Base-by-base conservation (phyloP, 352 stramenopile species). In the Phytopythium vexans region DNA sequence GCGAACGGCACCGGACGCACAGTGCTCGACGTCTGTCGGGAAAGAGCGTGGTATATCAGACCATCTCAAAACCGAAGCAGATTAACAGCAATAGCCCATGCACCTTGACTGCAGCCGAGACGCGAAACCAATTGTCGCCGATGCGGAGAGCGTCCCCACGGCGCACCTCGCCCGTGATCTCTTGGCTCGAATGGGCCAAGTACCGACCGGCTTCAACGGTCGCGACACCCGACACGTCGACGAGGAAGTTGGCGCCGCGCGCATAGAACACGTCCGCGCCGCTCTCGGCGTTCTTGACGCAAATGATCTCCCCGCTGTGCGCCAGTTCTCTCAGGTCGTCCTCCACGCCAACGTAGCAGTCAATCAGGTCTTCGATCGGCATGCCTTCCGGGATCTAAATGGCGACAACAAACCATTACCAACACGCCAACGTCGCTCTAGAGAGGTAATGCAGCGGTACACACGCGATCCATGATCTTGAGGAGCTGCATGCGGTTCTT, bases 111-210 rank as follows among this genome's bases (percentile, higher is more conserved):
- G 82, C 84, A 35, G 81, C 80, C 3, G 84, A 94, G 0, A 92
- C 78, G 15, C 84, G 84, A 9, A 88, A 81, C 84, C 84, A 94
- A 16, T 92, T 79, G 52, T 94, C 82, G 5, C 84, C 84, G 50
- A 94, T 38, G 11, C 73, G 71, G 33, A 92, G 70, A 7, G 82
- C 74, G 61, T 94, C 84, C 4, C 84, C 82, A 34, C 84, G 80
- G 15, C 84, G 80, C 37, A 92, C 68, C 62, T 94, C 84, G 2
- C 60, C 38, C 1, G 80, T 82, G 32, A 90, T 58, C 21, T 94
- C 82, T 58, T 89, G 68, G 34, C 67, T 89, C 1, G 68, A 72
- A 33, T 89, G 78, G 0, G 64, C 65, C 31, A 90, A 71, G 42
- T 87, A 91, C 52, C 73, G 84, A 9, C 84, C 84, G 54, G 73